Base-by-base conservation (phyloP, 2,329 filamentous ascomycete genomes). In the Sclerotinia spermophila region DNA sequence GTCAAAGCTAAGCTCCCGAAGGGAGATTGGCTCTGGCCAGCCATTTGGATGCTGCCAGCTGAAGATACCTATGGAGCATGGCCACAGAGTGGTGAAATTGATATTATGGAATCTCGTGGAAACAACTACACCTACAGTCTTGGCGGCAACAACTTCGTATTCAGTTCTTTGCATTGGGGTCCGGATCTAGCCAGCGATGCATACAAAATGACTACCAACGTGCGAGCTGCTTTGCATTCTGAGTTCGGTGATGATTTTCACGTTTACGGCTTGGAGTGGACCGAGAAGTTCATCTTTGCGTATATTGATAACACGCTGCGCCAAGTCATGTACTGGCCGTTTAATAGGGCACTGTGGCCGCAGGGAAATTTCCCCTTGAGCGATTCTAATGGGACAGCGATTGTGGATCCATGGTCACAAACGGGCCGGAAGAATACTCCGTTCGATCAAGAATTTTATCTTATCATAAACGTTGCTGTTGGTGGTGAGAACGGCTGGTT, bases 21-120 rank as follows among this genome's bases (percentile, higher is more conserved):
- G 64, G 93, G 93, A 68, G 92, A 96, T 82, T 96, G 93, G 93
- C 85, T 96, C 19, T 96, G 93, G 93, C 93, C 93, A 3, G 92
- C 92, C n/a, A 95, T 96, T 77, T 94, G 92, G 91, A 92, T 96
- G 92, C 84, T 96, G 83, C 93, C 93, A 1, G 88, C 87, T 64
- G 84, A 90, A 59, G 84, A 89, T 70, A 89, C 83, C 0, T 96
- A 96, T 79, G 93, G 93, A 1, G 77, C 85, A 1, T 96, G 93
- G 93, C 93, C 93, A 2, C 81, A 83, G 10, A 94, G 91, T 15
- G 93, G 93, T 60, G 92, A 96, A 81, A 96, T 96, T 66, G 93
- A 96, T 79, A 92, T 96, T 70, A 83, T 89, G 77, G 92, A 96
- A 81, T 89, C 89, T 42, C 91, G 93, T 71, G 93, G 93, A 71